These are phyloP conservation scores for Trichomonas vaginalis DNA, from an alignment of 208 protist species.

Conservation along the genomic window DNA sequence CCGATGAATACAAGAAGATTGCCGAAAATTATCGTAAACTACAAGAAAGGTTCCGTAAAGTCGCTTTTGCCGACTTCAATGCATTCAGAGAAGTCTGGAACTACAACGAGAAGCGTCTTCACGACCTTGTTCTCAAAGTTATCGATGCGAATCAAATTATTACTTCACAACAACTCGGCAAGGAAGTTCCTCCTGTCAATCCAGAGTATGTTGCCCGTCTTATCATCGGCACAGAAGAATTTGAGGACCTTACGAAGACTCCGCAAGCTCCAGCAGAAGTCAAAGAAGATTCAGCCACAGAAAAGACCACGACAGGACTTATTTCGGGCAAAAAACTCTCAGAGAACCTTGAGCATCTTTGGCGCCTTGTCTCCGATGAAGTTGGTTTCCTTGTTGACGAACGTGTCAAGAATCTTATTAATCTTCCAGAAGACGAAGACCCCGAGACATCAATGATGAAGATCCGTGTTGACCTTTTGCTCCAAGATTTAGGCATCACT, in stretches of 20 bases:
- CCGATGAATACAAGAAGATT: neutral
- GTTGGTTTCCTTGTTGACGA: conserved; percentile 14
- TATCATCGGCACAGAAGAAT: neutral
- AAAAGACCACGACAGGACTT: neutral
- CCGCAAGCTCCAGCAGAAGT: neutral
- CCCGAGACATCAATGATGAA: neutral
- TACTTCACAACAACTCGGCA: neutral
- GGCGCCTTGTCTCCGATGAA: conserved; percentile 6
- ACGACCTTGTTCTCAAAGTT: neutral
- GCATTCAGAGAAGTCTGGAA: conserved; percentile 7
- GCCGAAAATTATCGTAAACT: neutral
- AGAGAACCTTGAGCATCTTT: neutral
- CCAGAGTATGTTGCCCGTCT: neutral
- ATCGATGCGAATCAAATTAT: neutral
- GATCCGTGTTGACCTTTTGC: neutral
- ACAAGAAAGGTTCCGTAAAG: neutral
- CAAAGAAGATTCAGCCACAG: neutral
- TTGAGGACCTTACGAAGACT: neutral
- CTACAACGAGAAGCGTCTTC: neutral
- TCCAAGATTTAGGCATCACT: neutral
- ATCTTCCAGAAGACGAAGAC: neutral
- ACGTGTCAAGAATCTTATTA: neutral
- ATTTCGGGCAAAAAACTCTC: neutral
- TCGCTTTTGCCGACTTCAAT: neutral
- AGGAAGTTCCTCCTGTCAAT: neutral